A percentile compares a stretch with the other conserved stretches of the same genome.
Evolutionary conservation across 306 rosid species (phyloP).

Genomic region (Cucumis hystrix): DNA sequence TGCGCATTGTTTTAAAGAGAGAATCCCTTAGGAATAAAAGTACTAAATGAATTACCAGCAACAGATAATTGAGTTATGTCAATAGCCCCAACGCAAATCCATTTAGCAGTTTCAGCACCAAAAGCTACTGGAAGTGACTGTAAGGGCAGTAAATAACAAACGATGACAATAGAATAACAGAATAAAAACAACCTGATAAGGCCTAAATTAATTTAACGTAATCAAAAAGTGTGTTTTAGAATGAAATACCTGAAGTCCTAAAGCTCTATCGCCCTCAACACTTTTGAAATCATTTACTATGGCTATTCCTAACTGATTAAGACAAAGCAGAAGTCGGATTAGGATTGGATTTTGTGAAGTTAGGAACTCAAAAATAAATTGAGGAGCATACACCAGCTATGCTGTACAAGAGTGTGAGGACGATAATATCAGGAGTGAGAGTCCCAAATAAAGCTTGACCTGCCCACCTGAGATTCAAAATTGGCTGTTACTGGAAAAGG

Average conservation of each 20-base stretch:
- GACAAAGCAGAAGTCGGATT: neutral
- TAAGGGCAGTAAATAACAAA: conserved; percentile 12
- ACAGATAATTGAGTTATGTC: conserved; percentile 84
- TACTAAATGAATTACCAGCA: conserved; percentile 38
- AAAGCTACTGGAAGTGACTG: conserved; percentile 98
- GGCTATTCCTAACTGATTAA: conserved; percentile 80
- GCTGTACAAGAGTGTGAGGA: conserved; percentile 87
- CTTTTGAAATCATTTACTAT: conserved; percentile 98
- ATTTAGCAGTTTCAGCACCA: conserved; percentile 90
- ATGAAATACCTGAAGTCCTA: conserved; percentile 80
- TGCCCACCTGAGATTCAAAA: conserved; percentile 72
- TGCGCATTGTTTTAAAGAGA: neutral
- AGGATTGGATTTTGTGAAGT: neutral
- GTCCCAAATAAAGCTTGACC: conserved; percentile 99
- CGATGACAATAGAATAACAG: neutral
- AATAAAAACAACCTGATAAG: neutral
- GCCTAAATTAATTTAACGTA: neutral
- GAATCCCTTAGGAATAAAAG: neutral
- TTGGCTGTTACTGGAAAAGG: neutral
- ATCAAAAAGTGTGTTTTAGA: neutral
- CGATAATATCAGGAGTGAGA: conserved; percentile 71
- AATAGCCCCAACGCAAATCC: conserved; percentile 97
- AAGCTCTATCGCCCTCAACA: conserved; percentile 89
- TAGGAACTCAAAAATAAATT: conserved; percentile 8
- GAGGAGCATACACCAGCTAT: conserved; percentile 79